These are phyloP conservation scores for Blastocystis hominis DNA, from an alignment of 352 stramenopile species.

Conservation along the genomic window DNA sequence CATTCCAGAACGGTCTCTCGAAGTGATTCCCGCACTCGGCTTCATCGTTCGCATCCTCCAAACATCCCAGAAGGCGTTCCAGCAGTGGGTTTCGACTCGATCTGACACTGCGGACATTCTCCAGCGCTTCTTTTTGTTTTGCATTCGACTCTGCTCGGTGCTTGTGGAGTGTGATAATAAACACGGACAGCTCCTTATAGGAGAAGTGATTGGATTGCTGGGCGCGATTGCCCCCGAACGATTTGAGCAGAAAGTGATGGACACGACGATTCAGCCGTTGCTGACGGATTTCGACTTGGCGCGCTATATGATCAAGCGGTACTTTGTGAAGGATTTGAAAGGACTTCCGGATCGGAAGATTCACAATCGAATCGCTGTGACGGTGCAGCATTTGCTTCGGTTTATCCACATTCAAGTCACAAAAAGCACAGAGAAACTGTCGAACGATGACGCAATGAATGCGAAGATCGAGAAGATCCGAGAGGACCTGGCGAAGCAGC, in stretches of 20 bases:
- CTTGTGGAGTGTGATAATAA: background rate
- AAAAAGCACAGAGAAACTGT: background rate
- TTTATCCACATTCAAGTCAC: background rate
- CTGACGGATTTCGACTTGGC: constrained; percentile 23
- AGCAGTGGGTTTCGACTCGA: background rate
- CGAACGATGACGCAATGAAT: background rate
- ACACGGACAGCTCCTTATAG: background rate
- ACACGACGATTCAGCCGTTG: background rate
- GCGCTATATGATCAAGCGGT: background rate
- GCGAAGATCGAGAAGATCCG: background rate
- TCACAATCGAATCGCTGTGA: constrained; percentile 34
- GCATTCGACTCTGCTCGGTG: background rate
- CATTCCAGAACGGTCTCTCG: background rate
- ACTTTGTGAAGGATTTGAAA: constrained; percentile 52
- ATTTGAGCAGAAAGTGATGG: background rate
- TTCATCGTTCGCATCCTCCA: background rate
- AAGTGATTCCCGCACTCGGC: background rate
- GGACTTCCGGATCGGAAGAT: background rate
- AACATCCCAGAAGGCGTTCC: background rate
- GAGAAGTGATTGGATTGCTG: background rate
- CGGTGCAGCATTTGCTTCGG: constrained; percentile 4
- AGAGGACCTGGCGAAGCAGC: background rate
- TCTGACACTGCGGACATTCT: background rate
- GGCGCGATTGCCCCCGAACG: constrained; percentile 5
- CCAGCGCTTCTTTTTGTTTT: background rate